Base-by-base conservation (phyloP, 202 grass and related monocot species). In the Digitaria exilis region DNA sequence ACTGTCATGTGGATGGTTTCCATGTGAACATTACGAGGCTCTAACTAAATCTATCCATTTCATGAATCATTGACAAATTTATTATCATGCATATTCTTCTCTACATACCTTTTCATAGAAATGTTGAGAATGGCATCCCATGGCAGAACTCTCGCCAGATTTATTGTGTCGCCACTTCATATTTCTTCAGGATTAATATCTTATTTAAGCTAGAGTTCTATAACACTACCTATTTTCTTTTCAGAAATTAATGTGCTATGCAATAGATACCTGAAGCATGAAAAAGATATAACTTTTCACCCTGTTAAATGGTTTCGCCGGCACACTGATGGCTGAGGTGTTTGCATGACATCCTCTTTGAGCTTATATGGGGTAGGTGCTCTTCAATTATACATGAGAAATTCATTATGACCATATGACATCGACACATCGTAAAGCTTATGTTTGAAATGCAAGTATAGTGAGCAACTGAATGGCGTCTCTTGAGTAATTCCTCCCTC, bases 281-380 rank as follows among this genome's bases (percentile, higher is more conserved):
- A 46, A 65, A 54, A 54, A 69, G 19, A 76, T 60, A 63, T 63
- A 45, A 30, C 21, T 71, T 37, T 35, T 80, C 49, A 52, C 37
- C 75, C 26, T 10, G 69, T 64, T 75, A 26, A 65, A 69, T 30
- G 30, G 63, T 56, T 65, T 68, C 19, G 13, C 65, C 64, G 17
- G 49, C 31, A 34, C 56, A 74, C 66, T 87, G 59, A 88, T 88
- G 78, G 78, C n/a, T 77, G 31, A 58, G 65, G 34, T 73, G 57
- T 71, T 61, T 43, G 75, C 28, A 80, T 81, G 35, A 76, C 43
- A 34, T 88, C 62, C 56, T 65, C 76, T 26, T 76, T 81, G 51
- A 93, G 85, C 67, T 79, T 88, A 85, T 80, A 93, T 93, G 88
- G 91, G 91, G 91, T 93, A 88, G 69, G 91, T 87, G 68, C 61